These are phyloP conservation scores for Ophiostoma novo-ulmi DNA, from an alignment of 2,329 filamentous ascomycete species.

Conservation along the genomic window DNA sequence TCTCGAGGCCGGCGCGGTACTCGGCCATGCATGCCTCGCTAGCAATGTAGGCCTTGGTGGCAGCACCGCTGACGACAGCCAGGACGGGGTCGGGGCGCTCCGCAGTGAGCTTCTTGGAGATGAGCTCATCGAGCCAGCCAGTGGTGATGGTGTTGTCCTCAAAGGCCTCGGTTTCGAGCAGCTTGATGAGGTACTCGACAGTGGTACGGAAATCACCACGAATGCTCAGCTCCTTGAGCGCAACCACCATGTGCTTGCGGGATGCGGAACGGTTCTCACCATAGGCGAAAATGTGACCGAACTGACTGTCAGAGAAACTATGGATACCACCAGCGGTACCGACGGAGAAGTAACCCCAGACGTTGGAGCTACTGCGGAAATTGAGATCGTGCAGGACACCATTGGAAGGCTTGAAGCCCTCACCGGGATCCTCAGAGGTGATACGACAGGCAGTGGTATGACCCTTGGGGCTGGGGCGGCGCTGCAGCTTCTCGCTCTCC, in stretches of 20 bases:
- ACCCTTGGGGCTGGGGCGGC: constrained; percentile 86
- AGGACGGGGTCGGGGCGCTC: constrained; percentile 91
- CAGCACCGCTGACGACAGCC: constrained; percentile 90
- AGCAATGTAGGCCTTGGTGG: constrained; percentile 91
- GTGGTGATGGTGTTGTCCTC: constrained; percentile 99
- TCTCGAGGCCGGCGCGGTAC: constrained; percentile 84
- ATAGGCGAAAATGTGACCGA: constrained; percentile 98
- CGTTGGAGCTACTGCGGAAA: constrained; percentile 97
- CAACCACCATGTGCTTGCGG: constrained; percentile 98
- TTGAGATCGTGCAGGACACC: constrained; percentile 99
- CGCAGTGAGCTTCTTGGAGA: constrained; percentile 93
- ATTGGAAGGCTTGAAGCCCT: constrained; percentile 98
- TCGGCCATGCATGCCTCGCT: constrained; percentile 83
- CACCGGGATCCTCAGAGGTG: constrained; percentile 95
- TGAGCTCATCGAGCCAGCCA: constrained; percentile 97
- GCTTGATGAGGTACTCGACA: constrained; percentile 97
- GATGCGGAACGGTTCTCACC: constrained; percentile 96
- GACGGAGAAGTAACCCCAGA: constrained; percentile 99
- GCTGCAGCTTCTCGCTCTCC: constrained; percentile 75
- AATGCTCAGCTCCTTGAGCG: constrained; percentile 97
- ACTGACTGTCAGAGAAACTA: constrained; percentile 98
- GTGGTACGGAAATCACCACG: constrained; percentile 98
- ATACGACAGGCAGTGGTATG: constrained; percentile 99
- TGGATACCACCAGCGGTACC: constrained; percentile 94
- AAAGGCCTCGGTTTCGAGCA: constrained; percentile 95